These are phyloP conservation scores for Paraphaeosphaeria minitans DNA, from an alignment of 2,329 filamentous ascomycete genomes.

Conservation along the genomic window DNA sequence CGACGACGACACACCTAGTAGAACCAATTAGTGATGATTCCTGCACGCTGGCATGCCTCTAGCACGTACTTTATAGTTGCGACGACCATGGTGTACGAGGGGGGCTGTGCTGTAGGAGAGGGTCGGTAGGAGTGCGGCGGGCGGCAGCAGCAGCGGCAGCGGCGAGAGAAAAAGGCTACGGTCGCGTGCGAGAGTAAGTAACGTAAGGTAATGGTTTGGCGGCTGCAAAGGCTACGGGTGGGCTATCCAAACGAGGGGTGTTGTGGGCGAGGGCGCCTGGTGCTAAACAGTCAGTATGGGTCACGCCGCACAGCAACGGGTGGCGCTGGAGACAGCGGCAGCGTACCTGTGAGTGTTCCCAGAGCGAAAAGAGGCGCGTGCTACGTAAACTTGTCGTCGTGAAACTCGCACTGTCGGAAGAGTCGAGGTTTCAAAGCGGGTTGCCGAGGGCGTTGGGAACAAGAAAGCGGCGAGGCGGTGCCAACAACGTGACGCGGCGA, in stretches of 20 bases:
- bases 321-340: conserved; percentile 25
- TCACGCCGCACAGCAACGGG: conserved; percentile 23
- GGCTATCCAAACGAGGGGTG: conserved; percentile 46
- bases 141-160: neutral
- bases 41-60: neutral
- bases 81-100: conserved; percentile 43
- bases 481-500: conserved; percentile 18
- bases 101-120: conserved; percentile 7
- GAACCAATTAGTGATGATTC: conserved; percentile 5
- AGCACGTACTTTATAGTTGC: conserved; percentile 49
- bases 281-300: conserved; percentile 33
- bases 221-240: conserved; percentile 21
- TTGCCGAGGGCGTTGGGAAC: conserved; percentile 24
- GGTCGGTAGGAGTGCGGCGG: neutral
- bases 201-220: conserved; percentile 1
- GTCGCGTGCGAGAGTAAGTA: conserved; percentile 2
- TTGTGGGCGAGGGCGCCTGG: conserved; percentile 34
- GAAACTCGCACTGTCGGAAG: conserved; percentile 48
- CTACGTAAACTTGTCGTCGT: conserved; percentile 40
- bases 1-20: conserved; percentile 92
- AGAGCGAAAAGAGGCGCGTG: conserved; percentile 42
- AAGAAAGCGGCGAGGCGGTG: conserved; percentile 28
- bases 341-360: conserved; percentile 39
- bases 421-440: conserved; percentile 38
- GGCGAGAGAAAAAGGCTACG: neutral